A percentile compares a stretch with the other conserved stretches of the same genome.
These are phyloP conservation scores for Beta lomatogona DNA, from an alignment of 179 eudicot genomes.

Conservation along the genomic window DNA sequence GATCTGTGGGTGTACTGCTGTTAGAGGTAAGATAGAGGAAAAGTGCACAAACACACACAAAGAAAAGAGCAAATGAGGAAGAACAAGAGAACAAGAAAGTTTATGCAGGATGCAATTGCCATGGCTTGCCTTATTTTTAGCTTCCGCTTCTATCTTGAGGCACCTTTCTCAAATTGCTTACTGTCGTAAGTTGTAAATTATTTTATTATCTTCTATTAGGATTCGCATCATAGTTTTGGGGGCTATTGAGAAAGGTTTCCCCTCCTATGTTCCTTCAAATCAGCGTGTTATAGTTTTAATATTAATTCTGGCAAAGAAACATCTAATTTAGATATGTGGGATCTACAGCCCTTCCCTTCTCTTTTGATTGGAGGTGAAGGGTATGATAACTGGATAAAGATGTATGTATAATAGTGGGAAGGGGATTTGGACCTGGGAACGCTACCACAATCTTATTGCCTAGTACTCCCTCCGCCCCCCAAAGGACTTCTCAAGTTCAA, in stretches of 20 bases:
- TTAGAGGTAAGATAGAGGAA: slow-evolving; percentile 4
- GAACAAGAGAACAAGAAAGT: background rate
- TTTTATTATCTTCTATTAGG: background rate
- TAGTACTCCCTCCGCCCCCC: background rate
- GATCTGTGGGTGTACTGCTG: background rate
- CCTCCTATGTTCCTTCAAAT: background rate
- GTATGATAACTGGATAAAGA: background rate
- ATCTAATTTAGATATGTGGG: background rate
- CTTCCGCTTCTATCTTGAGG: background rate
- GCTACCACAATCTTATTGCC: background rate
- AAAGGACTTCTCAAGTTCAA: too few relatives aligned
- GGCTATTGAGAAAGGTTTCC: background rate
- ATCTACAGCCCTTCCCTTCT: background rate
- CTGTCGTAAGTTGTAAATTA: too few relatives aligned
- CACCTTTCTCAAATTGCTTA: background rate
- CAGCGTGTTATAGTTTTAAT: background rate
- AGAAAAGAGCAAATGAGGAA: background rate
- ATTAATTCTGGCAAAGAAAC: background rate
- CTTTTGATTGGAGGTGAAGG: background rate
- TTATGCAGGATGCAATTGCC: background rate
- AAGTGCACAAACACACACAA: background rate
- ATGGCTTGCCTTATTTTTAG: background rate
- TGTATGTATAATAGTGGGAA: background rate
- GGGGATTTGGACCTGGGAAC: background rate
- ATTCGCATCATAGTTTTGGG: background rate